These are phyloP conservation scores for Hippophae tibetana DNA, from an alignment of 306 rosid species.

Conservation along the genomic window DNA sequence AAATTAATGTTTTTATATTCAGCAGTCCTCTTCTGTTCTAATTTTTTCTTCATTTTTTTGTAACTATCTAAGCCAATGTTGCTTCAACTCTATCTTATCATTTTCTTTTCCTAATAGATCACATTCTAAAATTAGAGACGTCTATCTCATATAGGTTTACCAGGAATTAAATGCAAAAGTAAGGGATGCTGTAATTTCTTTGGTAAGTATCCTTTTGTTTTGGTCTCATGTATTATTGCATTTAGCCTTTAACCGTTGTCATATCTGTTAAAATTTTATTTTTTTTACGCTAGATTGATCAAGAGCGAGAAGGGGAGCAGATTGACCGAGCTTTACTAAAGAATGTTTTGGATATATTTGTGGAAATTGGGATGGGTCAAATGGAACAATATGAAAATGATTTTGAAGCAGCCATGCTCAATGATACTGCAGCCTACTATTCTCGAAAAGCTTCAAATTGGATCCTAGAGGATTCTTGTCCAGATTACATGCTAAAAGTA, in stretches of 20 bases:
- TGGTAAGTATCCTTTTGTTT: slow-evolving; percentile 31
- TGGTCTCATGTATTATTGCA: neutral
- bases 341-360: slow-evolving; percentile 42
- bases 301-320: slow-evolving; percentile 52
- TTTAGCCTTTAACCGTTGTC: neutral
- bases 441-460: slow-evolving; percentile 44
- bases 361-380: slow-evolving; percentile 51
- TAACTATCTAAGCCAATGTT: no score
- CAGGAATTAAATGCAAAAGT: slow-evolving; percentile 53
- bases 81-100: neutral
- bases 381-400: slow-evolving; percentile 43
- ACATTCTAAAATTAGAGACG: neutral
- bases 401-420: slow-evolving; percentile 41
- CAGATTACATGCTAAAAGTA: slow-evolving; percentile 46
- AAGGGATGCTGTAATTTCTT: slow-evolving; percentile 49
- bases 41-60: no score
- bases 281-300: slow-evolving; percentile 36
- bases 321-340: slow-evolving; percentile 50
- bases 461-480: slow-evolving; percentile 48
- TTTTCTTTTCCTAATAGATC: neutral
- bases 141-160: slow-evolving; percentile 37
- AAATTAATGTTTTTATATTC: neutral
- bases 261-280: neutral
- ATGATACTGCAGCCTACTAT: slow-evolving; percentile 38
- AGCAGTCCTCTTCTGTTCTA: no score